Base-by-base conservation (phyloP, 345 rosid genomes). In the Stellera chamaejasme region DNA sequence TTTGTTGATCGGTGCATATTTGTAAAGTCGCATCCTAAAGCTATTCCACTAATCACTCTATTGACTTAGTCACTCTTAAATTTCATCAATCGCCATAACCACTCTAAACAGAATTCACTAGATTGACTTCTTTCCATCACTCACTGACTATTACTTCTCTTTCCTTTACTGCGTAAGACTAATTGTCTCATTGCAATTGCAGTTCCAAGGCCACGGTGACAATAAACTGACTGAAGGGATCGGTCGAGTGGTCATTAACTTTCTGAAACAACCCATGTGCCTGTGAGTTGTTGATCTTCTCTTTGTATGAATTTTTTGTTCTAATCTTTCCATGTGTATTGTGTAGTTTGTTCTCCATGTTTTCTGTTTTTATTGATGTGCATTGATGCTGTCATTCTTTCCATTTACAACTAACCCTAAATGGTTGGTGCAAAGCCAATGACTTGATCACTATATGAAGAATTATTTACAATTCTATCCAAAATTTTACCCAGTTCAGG, bases 231-330 rank as follows among this genome's bases (percentile, higher is more conserved):
- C 45, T 13, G 27, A 16, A 0, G 11, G 64, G 53, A 52, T 66
- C 3, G 61, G 64, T 56, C 81, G 79, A 65, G 66, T 73, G 66
- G 79, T 92, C 66, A 19, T 82, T 39, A 66, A 69, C 61, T 72
- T 70, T 67, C 69, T 92, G 75, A 75, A 73, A 66, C 85, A 71
- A 61, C 91, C 95, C 43, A 58, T 62, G 53, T 72, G 58, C 71
- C 65, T 79, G 98, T 92, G 71, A 82, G 95, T 88, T 54, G 48
- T 43, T 19, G 64, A 48, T 51, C 47, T 56, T 14, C 44, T 65
- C 13, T 50, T 26, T 43, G 28, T 27, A 39, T 16, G 12, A 55
- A 44, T 50, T 50, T 2, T 12, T 7, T 19, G 48, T 54, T 26
- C 54, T 27, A 39, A 5, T 32, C 39, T 1, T 32, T 8, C 5